These are phyloP conservation scores for Exophiala viscosa DNA, from an alignment of 2,329 filamentous ascomycete genomes.

Conservation along the genomic window DNA sequence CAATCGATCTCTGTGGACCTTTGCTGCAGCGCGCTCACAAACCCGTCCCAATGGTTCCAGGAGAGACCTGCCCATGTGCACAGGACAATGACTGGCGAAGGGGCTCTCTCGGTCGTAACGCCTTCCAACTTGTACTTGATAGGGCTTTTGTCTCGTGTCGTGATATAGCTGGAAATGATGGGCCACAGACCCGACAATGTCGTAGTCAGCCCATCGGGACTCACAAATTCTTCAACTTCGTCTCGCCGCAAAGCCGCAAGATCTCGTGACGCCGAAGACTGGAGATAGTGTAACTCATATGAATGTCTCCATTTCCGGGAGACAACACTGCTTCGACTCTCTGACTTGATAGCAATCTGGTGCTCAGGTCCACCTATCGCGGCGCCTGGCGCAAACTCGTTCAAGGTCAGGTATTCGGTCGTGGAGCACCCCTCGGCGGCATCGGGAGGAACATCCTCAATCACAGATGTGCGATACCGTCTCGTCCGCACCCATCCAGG, in stretches of 20 bases:
- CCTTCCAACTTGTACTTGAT: constrained; percentile 76
- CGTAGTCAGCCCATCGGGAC: constrained; percentile 53
- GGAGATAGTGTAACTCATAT: constrained; percentile 74
- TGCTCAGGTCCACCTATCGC: constrained; percentile 45
- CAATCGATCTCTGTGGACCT: not conserved
- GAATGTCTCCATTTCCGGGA: constrained; percentile 54
- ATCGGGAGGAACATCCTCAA: constrained; percentile 47
- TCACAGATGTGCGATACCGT: constrained; percentile 62
- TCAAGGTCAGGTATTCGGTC: constrained; percentile 61
- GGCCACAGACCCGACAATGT: constrained; percentile 43
- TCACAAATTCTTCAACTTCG: constrained; percentile 53
- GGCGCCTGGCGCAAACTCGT: constrained; percentile 68
- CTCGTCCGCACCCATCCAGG: constrained; percentile 76
- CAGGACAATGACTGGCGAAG: not conserved
- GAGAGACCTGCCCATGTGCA: not conserved
- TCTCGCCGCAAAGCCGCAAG: constrained; percentile 52
- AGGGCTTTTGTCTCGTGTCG: constrained; percentile 62
- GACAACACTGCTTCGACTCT: constrained; percentile 35
- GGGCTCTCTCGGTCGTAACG: not conserved
- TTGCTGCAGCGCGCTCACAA: not conserved
- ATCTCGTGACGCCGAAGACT: constrained; percentile 56
- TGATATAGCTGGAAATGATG: constrained; percentile 64
- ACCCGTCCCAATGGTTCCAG: not conserved
- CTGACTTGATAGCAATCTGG: constrained; percentile 6
- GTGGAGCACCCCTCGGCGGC: constrained; percentile 33